These are phyloP conservation scores for Hydnomerulius pinastri DNA, from an alignment of 768 basidiomycete species.

Conservation along the genomic window DNA sequence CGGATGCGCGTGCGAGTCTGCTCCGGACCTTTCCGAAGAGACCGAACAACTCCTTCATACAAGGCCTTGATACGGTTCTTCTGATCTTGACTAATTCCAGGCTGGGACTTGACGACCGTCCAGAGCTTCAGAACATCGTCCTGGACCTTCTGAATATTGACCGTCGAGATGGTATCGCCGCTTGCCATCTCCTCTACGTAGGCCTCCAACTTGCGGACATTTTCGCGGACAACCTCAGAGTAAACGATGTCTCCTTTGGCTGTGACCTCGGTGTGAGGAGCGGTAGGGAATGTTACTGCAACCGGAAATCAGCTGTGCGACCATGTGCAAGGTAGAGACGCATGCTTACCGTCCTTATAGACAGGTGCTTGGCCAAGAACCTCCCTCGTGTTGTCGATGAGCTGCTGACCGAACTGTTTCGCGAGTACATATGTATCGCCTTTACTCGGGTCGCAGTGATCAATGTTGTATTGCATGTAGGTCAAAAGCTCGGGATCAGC, in stretches of 20 bases:
- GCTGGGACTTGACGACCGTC: conserved; percentile 96
- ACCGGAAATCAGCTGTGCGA: background rate
- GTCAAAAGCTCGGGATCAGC: conserved; percentile 89
- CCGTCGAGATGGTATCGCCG: conserved; percentile 80
- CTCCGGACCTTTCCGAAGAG: conserved; percentile 80
- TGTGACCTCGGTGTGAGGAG: conserved; percentile 92
- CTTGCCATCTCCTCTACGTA: conserved; percentile 99
- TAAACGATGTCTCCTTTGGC: conserved; percentile 94
- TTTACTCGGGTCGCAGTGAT: conserved; percentile 74
- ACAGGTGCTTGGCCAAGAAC: conserved; percentile 82
- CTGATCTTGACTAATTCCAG: conserved; percentile 95
- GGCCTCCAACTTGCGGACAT: conserved; percentile 95
- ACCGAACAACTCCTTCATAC: conserved; percentile 95
- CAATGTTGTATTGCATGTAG: conserved; percentile 96
- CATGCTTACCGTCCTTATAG: conserved; percentile 87
- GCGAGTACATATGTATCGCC: conserved; percentile 95
- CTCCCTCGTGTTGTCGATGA: conserved; percentile 91
- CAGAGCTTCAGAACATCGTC: conserved; percentile 96
- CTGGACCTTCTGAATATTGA: conserved; percentile 98
- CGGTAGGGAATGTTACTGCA: conserved; percentile 95
- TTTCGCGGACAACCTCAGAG: conserved; percentile 92
- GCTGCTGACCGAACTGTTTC: conserved; percentile 94
- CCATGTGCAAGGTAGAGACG: background rate
- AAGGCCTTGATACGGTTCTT: conserved; percentile 93
- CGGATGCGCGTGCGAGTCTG: conserved; percentile 56